Base-by-base conservation (phyloP, 768 basidiomycete species). In the Boletus sensibilis region DNA sequence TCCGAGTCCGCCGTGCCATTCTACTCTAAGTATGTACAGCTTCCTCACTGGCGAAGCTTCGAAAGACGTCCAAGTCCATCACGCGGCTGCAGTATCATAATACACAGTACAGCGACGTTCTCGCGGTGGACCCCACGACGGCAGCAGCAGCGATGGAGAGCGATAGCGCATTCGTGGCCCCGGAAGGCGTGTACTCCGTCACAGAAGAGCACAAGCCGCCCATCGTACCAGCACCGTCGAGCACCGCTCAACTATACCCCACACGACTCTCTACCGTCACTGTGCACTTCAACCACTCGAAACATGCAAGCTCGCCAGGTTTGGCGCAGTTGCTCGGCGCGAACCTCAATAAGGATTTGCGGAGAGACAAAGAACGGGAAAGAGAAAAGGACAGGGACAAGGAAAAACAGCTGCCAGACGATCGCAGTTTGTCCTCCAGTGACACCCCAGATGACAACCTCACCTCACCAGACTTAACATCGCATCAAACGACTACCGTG, bases 141-240 rank as follows among this genome's bases (percentile, higher is more conserved):
- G 31, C 50, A 46, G 29, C 48, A 18, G 14, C 38, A 33, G 33
- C 34, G 62, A 90, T 91, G 87, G 90, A 92, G 78, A 89, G 81
- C 79, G 90, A 91, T 52, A 81, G 82, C 57, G 88, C 90, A 27
- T 92, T 94, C 72, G 87, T 92, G 43, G 91, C 92, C 34, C 92
- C 92, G 50, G 92, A 94, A 72, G 92, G 92, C 63, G 90, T 93
- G 41, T 94, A 94, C 76, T 87, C 90, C 25, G 82, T 92, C 68
- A 90, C 87, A 18, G 92, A 93, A 64, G 92, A 93, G 67, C 86
- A 90, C 78, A 91, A 86, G 70, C 85, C 88, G 0, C 74, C 79
- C 42, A 68, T 76, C 34, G 63, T 76, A 47, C 79, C 80, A 58
- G 72, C 73, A 50, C 72, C 74, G 44, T 67, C 74, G 44, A 67